Base-by-base conservation (phyloP, 116 monocot species). In the Phalaenopsis hybrid region DNA sequence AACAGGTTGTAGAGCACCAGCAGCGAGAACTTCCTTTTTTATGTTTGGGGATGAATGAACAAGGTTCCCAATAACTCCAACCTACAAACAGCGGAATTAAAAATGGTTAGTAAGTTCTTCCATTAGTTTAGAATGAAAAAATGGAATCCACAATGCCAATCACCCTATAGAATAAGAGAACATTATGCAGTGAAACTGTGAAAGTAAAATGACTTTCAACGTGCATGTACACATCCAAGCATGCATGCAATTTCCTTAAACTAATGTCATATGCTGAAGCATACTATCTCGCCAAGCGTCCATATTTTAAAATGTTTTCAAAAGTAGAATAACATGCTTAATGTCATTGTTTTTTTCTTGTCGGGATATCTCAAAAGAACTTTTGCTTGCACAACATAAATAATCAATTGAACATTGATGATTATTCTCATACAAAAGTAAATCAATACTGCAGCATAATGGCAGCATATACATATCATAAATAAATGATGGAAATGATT, bases 21-120 rank as follows among this genome's bases (percentile, higher is more conserved):
- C 99, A 75, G 82, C 82, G 78, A 99, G 91, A 89, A 99, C 99
- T 85, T 99, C 92, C 75, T 95, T 99, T 85, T 99, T 99, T 43
- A 99, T 99, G 74, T 89, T 94, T 84, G 99, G 99, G 25, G 99
- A 99, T 79, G 99, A 99, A 86, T 99, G 99, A 46, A 99, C 99
- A 78, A 99, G 83, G 86, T 95, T 99, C 17, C 99, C 99, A 84
- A 99, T 99, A 21, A 99, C 99, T 77, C 99, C 99, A 37, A 99
- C 95, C 99, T 99, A 89, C 57, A 21, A 86, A n/a, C 77, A 73
- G 37, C 83, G 44, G 25, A 77, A 77, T 0, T 28, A 23, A 50
- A 51, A 25, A 51, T 12, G 21, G 34, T 37, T 13, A 8, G 34
- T 37, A 20, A 34, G 70, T 13, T 70, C 37, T 70, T 16, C 25